Evolutionary conservation across 495 filamentous ascomycete genomes (phyloP).

Genomic region (Penicillium desertorum): DNA sequence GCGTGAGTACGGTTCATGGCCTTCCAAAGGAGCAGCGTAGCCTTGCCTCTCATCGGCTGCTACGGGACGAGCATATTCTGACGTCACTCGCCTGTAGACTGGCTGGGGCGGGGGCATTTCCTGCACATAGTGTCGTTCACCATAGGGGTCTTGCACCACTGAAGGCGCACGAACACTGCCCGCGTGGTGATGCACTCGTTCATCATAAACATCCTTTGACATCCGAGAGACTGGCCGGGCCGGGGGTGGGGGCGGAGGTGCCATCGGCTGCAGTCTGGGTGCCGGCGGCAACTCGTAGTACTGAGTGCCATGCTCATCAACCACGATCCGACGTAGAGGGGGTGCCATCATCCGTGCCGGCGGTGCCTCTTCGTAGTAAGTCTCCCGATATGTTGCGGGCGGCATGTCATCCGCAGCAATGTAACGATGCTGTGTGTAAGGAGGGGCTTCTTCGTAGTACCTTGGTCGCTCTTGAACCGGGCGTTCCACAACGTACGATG

Average conservation of each 20-base stretch:
- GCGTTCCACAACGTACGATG: constrained; percentile 61
- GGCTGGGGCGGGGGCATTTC: constrained; percentile 45
- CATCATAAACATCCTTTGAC: constrained; percentile 39
- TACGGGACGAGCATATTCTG: constrained; percentile 41
- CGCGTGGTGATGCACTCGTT: constrained; percentile 34
- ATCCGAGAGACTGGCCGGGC: constrained; percentile 35
- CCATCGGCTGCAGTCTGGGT: constrained; percentile 46
- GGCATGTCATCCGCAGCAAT: constrained; percentile 56
- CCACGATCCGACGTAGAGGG: constrained; percentile 59
- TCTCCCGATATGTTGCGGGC: constrained; percentile 53
- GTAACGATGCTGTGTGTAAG: constrained; percentile 44
- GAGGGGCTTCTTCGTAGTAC: constrained; percentile 58
- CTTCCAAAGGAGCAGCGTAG: constrained; percentile 35
- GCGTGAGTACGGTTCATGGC: constrained; percentile 38
- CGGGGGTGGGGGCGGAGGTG: constrained; percentile 56
- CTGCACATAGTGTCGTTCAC: constrained; percentile 46
- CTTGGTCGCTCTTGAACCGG: constrained; percentile 45
- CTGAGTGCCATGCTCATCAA: constrained; percentile 70
- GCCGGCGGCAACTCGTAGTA: constrained; percentile 61
- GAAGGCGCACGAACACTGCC: constrained; percentile 44
- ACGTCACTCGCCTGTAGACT: constrained; percentile 41
- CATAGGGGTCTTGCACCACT: constrained; percentile 44
- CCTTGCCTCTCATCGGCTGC: constrained; percentile 32
- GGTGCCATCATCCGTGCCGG: constrained; percentile 56
- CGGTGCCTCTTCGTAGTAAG: constrained; percentile 42